Base-by-base conservation (phyloP, 2,329 filamentous ascomycete genomes). In the Xylaria sp. region DNA sequence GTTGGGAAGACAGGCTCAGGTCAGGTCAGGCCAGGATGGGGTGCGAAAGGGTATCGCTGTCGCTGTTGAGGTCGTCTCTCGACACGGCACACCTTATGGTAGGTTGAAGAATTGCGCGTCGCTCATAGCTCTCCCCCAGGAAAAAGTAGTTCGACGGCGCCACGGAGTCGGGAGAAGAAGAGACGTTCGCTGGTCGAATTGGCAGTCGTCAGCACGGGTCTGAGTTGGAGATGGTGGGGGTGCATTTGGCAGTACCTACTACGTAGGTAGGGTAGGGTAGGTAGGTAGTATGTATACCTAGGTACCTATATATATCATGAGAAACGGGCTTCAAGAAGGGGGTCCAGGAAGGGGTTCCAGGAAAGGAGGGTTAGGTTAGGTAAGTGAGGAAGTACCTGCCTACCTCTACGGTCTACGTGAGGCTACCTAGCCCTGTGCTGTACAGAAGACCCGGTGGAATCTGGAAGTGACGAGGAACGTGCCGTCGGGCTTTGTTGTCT, bases 121-220 rank as follows among this genome's bases (percentile, higher is more conserved):
- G 36, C 53, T 64, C 67, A 67, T 69, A 67, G 61, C 57, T 64
- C 38, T 58, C 15, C 36, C 51, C 54, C 9, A 15, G 25, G 29
- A 50, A 27, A 42, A 39, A 39, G 31, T 42, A 44, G 38, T n/a
- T 42, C 27, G 53, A 42, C 54, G 36, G 38, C 36, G 25, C 53
- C 45, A 44, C 53, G n/a, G 49, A 29, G 56, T 39, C 22, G 31
- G 47, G 22, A n/a, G 31, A 59, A 36, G 25, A 17, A 44, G 31
- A 38, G 63, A 7, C n/a, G 22, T 29, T 54, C 36, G 45, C 59
- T 59, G 49, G 59, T 63, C 11, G 42, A 55, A 63, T 49, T 49
- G 53, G 39, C 39, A 20, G 59, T 17, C 20, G 20, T 61, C 22
- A 65, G 51, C 29, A 55, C 15, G 25, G 39, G 15, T 36, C 25